Evolutionary conservation across 148 eudicot species (phyloP), one percentile per base, ranked within the genome.

Genomic region (Camellia lanceoleosa): DNA sequence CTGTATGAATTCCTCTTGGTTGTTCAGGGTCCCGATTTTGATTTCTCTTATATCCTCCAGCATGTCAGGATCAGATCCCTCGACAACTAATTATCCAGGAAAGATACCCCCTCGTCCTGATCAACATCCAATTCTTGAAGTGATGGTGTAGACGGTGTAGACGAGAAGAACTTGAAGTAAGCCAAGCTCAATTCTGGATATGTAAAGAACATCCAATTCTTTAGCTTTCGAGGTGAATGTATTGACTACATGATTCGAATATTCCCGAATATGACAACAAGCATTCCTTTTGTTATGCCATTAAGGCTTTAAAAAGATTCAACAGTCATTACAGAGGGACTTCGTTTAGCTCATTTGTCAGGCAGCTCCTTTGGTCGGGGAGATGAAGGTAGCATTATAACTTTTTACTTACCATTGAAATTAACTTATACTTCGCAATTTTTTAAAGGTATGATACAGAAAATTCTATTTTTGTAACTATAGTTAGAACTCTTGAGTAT

Each of bases 91-190:
- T 80, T 91, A 89, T 84, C 97, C 94, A 3, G 92, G 94, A 59
- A 95, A 86, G 81, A 88, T 89, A 82, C 97, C 98, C 13, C 59
- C 84, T 42, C 94, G 95, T 14, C 90, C 88, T 0, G 92, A 90
- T 85, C 55, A 23, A 23, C 30, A 23, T 23, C 30, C 30, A 23
- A 23, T 23, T 23, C 30, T 23, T 23, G 30, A 23, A 91, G 98
- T 82, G 88, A 84, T 43, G 80, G 64, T 64, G 86, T 62, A 3
- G 90, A 86, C 70, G 80, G 64, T 64, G 86, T 62, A 3, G 90
- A 86, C 70, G 90, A 79, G 49, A 83, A 87, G 78, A 77, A 72
- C 59, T 71, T 13, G 64, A 84, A 82, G 58, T 72, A 84, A 3
- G 55, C 70, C 10, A 38, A n/a, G 65, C 74, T 55, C 71, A 58